These are phyloP conservation scores for Cladosporium sp. DNA, from an alignment of 2,329 filamentous ascomycete genomes.

Conservation along the genomic window DNA sequence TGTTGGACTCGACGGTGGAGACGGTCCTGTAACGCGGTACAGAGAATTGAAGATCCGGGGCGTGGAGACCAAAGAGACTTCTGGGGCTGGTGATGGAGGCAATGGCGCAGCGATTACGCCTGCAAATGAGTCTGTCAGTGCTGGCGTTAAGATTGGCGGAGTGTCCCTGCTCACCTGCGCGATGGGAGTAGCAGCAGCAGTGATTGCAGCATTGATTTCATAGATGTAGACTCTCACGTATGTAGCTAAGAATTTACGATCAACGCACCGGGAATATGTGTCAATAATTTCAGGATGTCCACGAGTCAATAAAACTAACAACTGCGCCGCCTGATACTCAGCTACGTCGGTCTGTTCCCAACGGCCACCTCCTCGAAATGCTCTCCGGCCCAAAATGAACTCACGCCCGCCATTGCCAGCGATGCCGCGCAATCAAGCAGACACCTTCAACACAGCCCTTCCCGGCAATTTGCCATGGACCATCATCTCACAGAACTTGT, in stretches of 20 bases:
- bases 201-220: neutral
- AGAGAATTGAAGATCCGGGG: slow-evolving; percentile 1
- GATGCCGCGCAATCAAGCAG: slow-evolving; percentile 17
- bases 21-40: neutral
- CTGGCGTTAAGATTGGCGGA: neutral
- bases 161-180: neutral
- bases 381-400: neutral
- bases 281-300: neutral
- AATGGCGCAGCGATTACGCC: neutral
- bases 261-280: neutral
- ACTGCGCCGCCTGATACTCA: neutral
- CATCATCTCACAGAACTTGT: slow-evolving; percentile 43
- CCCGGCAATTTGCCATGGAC: slow-evolving; percentile 42
- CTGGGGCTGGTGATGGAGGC: neutral
- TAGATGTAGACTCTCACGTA: neutral
- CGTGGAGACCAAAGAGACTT: neutral
- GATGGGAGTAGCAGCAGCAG: neutral
- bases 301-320: neutral
- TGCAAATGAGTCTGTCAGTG: neutral
- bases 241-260: neutral
- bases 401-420: neutral
- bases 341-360: neutral
- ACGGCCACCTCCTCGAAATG: neutral
- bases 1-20: neutral
- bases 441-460: slow-evolving; percentile 45